A percentile compares a stretch with the other conserved stretches of the same genome.
These are phyloP conservation scores for Coprinellus aureogranulatus DNA, from an alignment of 768 basidiomycete species.

Conservation along the genomic window DNA sequence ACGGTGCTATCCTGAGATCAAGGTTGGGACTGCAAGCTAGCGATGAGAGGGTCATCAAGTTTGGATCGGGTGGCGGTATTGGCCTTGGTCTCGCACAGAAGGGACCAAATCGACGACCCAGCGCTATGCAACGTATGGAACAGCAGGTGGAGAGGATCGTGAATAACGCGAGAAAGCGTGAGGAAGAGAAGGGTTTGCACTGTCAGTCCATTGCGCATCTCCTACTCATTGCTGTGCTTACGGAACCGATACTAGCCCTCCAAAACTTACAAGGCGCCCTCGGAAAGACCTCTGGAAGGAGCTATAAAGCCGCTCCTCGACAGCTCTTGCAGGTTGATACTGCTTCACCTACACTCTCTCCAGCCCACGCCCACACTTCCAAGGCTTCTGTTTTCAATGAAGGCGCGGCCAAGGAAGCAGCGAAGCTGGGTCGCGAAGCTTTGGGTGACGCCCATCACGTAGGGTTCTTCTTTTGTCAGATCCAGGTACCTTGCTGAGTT, in stretches of 20 bases:
- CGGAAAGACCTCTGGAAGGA: conserved; percentile 90
- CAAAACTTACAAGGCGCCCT: conserved; percentile 89
- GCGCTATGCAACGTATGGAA: conserved; percentile 90
- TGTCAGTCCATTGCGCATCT: conserved; percentile 28
- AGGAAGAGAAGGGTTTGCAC: conserved; percentile 78
- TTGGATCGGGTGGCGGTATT: conserved; percentile 79
- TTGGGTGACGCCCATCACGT: conserved; percentile 61
- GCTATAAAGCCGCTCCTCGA: conserved; percentile 94
- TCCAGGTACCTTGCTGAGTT: background rate
- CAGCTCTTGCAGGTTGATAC: conserved; percentile 89
- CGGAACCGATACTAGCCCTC: conserved; percentile 41
- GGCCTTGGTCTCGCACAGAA: conserved; percentile 78
- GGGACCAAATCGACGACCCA: conserved; percentile 66
- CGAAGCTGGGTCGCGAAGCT: conserved; percentile 72
- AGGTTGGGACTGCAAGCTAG: conserved; percentile 69
- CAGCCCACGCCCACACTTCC: conserved; percentile 51
- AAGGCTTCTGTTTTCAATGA: conserved; percentile 48
- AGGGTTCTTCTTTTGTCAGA: conserved; percentile 8
- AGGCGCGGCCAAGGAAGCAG: conserved; percentile 69
- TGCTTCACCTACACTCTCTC: conserved; percentile 41
- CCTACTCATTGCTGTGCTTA: background rate
- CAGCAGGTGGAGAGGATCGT: conserved; percentile 96
- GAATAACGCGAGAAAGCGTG: conserved; percentile 80
- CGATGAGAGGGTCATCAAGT: conserved; percentile 81
- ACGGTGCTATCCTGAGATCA: conserved; percentile 78